Percentiles rank a stretch among this genome's conserved stretches.
Evolutionary conservation across 2,329 filamentous ascomycete genomes (phyloP).

Genomic region (Cercospora beticola): DNA sequence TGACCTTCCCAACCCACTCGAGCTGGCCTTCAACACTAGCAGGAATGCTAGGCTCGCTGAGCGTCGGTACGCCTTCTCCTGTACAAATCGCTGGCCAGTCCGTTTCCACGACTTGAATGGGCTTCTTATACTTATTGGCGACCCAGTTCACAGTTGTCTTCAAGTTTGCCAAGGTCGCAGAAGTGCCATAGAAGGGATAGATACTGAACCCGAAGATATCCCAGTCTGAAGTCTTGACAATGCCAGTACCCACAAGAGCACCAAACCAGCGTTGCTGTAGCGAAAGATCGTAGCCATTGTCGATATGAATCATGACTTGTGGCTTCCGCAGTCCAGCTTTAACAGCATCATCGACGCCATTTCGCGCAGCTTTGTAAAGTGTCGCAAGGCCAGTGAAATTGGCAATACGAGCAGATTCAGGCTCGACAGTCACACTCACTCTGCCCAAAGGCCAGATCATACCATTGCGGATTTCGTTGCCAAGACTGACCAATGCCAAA

Average conservation of each 20-base stretch:
- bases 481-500: conserved; percentile 44
- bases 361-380: conserved; percentile 34
- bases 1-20: conserved; percentile 33
- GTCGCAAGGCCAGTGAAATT: conserved; percentile 40
- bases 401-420: conserved; percentile 33
- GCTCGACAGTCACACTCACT: conserved; percentile 40
- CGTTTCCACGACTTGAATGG: conserved; percentile 38
- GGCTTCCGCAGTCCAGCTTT: conserved; percentile 34
- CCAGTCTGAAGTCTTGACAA: conserved; percentile 33
- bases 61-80: conserved; percentile 27
- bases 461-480: conserved; percentile 43
- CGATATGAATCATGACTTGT: conserved; percentile 40
- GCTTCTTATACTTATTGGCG: conserved; percentile 35
- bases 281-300: conserved; percentile 37
- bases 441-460: conserved; percentile 42
- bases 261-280: conserved; percentile 37
- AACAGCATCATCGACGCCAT: conserved; percentile 37
- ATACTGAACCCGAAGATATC: conserved; percentile 35
- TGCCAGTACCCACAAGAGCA: conserved; percentile 33
- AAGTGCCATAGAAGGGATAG: conserved; percentile 38
- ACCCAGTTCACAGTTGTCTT: conserved; percentile 30
- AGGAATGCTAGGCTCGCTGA: conserved; percentile 37
- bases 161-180: conserved; percentile 34
- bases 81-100: conserved; percentile 36
- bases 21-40: conserved; percentile 31